Base-by-base conservation (phyloP, 345 rosid species). In the Trapa bicornis region DNA sequence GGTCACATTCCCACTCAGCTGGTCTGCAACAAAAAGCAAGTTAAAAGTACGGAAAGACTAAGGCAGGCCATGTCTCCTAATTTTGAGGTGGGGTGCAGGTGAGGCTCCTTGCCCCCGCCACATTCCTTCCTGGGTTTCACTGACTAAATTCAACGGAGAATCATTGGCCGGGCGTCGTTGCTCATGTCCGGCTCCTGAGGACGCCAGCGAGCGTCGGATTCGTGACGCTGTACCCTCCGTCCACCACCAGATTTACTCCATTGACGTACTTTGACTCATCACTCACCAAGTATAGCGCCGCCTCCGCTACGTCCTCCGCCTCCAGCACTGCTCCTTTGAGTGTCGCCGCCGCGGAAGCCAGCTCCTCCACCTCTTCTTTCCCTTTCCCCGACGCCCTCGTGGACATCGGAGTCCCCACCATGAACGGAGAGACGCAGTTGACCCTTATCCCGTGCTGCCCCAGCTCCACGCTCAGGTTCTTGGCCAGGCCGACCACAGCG, bases 401-500 rank as follows among this genome's bases (percentile, higher is more conserved):
- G 74, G 0, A 1, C 3, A n/a, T 0, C 6, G 12, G 4, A 12
- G 32, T 52, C 37, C 68, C 69, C 32, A 79, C 32, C 0, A 47
- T 76, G 5, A 7, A 80, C 7, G 81, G 82, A 0, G 85, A 80
- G 10, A 85, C 38, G 10, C 78, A 80, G 53, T 84, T 82, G 17
- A 82, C 83, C 41, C 84, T 75, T 32, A 80, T 70, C 0, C 83
- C 82, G 22, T 70, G 54, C 42, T 61, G 72, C 41, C 82, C 89
- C 1, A 82, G 63, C 69, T 82, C 85, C 0, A 73, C 72, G 0
- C 80, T 70, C 75, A 81, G 64, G 74, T 74, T 78, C 75, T 64
- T 76, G 2, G 78, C 75, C 0, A 75, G 67, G 4, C 83, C 89
- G 32, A 75, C 3, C 14, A 82, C 38, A 1, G 72, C 82, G 54